Evolutionary conservation across 805 yeast species (phyloP), one percentile per base, ranked within the genome.

Genomic region (Monosporozyma solicola): DNA sequence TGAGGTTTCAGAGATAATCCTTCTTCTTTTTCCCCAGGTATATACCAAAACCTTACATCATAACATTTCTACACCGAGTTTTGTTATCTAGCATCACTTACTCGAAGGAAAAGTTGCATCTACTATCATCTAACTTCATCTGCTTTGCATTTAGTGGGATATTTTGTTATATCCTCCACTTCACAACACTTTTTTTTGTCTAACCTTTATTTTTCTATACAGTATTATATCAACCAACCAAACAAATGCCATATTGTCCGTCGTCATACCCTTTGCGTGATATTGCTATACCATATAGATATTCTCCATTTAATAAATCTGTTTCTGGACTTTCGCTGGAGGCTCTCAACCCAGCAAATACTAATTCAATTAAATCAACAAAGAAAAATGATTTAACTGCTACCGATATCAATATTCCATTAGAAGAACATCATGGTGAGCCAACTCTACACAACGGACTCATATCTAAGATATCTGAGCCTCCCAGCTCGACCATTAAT

Each of bases 201-300:
- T 15, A 35, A 35, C 39, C 15, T 35, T 6, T 15, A 15, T 35
- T 35, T 35, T 27, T 15, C 15, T 13, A 15, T 15, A 15, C 20
- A 35, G 15, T 13, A 32, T 32, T 13, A 13, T 35, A 35, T 15
- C n/a, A 35, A 35, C 6, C 4, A 13, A 35, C 39, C 8, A 41
- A 41, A 20, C 20, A 41, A 43, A 49, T 52, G 54, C 45, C 46
- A 41, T 20, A 7, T 31, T 31, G 47, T 15, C 56, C 57, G 31
- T 50, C 59, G 43, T 57, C 59, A 48, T 62, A 58, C 54, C 69
- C 69, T 11, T 51, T 65, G 25, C 55, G 55, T 45, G 62, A 59
- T 43, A 61, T 63, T 29, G 57, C 63, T n/a, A 60, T 59, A 11
- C 69, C 69, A 5, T 65, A 51, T 50, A 55, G 53, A 22, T 53